phyloP scores from a whole-genome alignment of 176 grass and related monocot genomes.

The Phragmites australis region DNA sequence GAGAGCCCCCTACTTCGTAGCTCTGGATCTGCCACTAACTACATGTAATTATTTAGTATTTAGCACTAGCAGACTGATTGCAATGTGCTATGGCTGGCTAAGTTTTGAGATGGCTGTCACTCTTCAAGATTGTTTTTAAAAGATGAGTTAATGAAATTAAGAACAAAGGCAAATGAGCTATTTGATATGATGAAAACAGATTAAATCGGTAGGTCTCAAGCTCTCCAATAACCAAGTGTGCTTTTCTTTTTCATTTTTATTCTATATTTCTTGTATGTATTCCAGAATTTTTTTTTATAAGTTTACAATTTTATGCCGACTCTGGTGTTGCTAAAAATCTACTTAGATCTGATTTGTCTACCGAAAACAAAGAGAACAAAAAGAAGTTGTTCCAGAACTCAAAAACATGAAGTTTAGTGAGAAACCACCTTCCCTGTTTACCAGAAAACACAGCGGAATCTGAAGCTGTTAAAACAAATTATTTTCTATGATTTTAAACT shows the following conservation, averaged over 20 bases:
- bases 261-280: neutral
- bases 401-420: neutral
- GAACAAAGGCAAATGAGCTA: neutral
- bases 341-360: neutral
- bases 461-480: neutral
- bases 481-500: neutral
- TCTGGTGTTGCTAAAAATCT: neutral
- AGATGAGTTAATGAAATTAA: neutral
- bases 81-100: neutral
- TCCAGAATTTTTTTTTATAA: neutral
- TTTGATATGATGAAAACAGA: neutral
- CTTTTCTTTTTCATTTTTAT: no score
- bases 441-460: neutral
- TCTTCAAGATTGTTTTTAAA: slow-evolving; percentile 2
- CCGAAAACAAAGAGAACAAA: neutral
- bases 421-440: neutral
- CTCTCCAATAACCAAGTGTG: neutral
- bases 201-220: neutral
- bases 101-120: slow-evolving; percentile 23
- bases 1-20: no score
- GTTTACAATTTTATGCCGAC: neutral
- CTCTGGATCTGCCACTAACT: no score
- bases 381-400: neutral
- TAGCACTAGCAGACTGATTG: neutral
- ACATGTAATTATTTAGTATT: neutral